Percentiles rank a stretch among this genome's conserved stretches.
These are phyloP conservation scores for Tolypocladium amazonense DNA, from an alignment of 2,329 filamentous ascomycete genomes.

Conservation along the genomic window DNA sequence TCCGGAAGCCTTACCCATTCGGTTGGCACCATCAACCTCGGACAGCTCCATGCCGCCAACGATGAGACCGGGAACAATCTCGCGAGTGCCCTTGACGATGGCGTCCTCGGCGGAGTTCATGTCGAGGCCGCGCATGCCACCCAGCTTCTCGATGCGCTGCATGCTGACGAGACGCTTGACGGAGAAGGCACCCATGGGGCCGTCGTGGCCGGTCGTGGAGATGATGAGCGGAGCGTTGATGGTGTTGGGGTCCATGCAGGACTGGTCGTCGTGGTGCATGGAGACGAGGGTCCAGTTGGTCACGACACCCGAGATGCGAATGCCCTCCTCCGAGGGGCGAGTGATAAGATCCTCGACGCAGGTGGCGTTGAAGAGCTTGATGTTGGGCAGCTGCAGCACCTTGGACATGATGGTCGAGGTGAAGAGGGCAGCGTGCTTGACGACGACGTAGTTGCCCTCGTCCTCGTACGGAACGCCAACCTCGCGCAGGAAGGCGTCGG, in stretches of 20 bases:
- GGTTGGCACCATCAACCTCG: conserved; percentile 82
- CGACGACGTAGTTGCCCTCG: conserved; percentile 79
- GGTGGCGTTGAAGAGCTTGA: conserved; percentile 95
- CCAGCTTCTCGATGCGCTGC: conserved; percentile 71
- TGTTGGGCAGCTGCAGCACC: conserved; percentile 76
- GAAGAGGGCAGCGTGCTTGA: conserved; percentile 90
- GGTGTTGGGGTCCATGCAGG: conserved; percentile 95
- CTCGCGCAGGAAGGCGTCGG: conserved; percentile 72
- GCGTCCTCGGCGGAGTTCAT: conserved; percentile 89
- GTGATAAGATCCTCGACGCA: conserved; percentile 89
- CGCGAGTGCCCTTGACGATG: conserved; percentile 84
- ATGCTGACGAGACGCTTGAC: conserved; percentile 88
- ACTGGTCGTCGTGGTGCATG: conserved; percentile 81
- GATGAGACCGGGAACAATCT: conserved; percentile 78
- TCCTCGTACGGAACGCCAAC: conserved; percentile 80
- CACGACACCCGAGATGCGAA: conserved; percentile 79
- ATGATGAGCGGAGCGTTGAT: conserved; percentile 87
- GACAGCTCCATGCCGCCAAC: conserved; percentile 93
- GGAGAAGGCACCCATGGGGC: conserved; percentile 80
- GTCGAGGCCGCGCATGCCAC: conserved; percentile 86
- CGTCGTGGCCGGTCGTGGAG: conserved; percentile 85
- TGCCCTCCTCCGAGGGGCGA: conserved; percentile 43
- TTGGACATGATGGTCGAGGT: conserved; percentile 78
- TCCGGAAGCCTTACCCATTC: conserved; percentile 52
- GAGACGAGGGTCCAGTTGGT: conserved; percentile 93